Evolutionary conservation across 495 filamentous ascomycete species (phyloP).

Genomic region (Cercophora scortea): DNA sequence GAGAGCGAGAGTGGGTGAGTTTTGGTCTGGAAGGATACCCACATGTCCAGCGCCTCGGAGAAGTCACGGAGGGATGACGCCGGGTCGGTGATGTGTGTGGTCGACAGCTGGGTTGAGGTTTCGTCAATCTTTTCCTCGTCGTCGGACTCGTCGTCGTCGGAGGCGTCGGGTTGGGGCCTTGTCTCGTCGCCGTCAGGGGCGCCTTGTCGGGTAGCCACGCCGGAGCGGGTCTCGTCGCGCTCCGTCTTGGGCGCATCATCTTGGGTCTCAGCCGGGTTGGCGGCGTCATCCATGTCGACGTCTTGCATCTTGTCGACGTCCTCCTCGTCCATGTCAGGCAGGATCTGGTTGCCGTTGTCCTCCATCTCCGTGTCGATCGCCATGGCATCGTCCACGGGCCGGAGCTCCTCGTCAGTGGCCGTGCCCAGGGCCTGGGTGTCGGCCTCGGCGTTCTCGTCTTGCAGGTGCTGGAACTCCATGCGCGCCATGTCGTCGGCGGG

Average conservation of each 20-base stretch:
- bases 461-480: slow-evolving; percentile 80
- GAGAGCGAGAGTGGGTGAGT: slow-evolving; percentile 81
- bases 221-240: slow-evolving; percentile 31
- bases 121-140: slow-evolving; percentile 57
- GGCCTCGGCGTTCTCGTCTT: slow-evolving; percentile 65
- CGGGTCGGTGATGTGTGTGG: slow-evolving; percentile 55
- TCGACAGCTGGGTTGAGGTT: slow-evolving; percentile 65
- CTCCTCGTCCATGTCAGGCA: slow-evolving; percentile 51
- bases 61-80: slow-evolving; percentile 27
- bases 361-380: slow-evolving; percentile 67
- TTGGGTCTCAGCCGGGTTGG: slow-evolving; percentile 20
- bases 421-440: slow-evolving; percentile 89
- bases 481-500: slow-evolving; percentile 41
- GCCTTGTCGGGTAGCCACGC: slow-evolving; percentile 43
- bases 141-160: slow-evolving; percentile 12
- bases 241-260: slow-evolving; percentile 36
- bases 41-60: slow-evolving; percentile 67
- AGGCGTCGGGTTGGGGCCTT: slow-evolving; percentile 23
- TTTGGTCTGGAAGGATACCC: slow-evolving; percentile 73
- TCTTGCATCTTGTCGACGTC: slow-evolving; percentile 40
- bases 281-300: slow-evolving; percentile 32
- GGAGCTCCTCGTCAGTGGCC: slow-evolving; percentile 77
- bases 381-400: slow-evolving; percentile 74
- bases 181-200: slow-evolving; percentile 29
- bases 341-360: slow-evolving; percentile 42